Percentiles rank a stretch among this genome's conserved stretches.
Conservation (phyloP, 2,329 filamentous ascomycete genomes). For the Orbilia javanica region DNA sequence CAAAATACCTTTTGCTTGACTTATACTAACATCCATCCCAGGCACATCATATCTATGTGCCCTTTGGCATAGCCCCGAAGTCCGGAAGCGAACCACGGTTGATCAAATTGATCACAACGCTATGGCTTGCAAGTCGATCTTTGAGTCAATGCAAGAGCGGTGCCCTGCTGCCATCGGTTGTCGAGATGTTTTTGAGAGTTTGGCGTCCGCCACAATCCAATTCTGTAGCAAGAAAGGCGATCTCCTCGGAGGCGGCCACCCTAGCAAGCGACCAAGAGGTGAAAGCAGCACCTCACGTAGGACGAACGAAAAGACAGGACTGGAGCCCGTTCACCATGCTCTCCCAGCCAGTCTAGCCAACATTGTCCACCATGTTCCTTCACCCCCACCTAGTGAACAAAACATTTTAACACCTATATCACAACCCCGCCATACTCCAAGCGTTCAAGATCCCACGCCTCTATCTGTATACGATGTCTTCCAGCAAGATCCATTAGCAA, state of each 20-base stretch:
- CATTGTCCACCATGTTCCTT: slow-evolving; percentile 58
- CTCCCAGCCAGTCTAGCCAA: slow-evolving; percentile 60
- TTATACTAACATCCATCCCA: background rate
- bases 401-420: slow-evolving; percentile 39
- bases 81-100: slow-evolving; percentile 60
- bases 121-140: slow-evolving; percentile 60
- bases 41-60: slow-evolving; percentile 62
- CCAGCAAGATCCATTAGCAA: slow-evolving; percentile 33
- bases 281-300: slow-evolving; percentile 52
- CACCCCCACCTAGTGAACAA: slow-evolving; percentile 52
- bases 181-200: slow-evolving; percentile 61
- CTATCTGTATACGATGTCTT: slow-evolving; percentile 43
- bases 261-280: slow-evolving; percentile 59
- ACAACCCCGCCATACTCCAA: slow-evolving; percentile 47
- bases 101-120: slow-evolving; percentile 61
- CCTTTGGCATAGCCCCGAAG: slow-evolving; percentile 61
- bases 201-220: slow-evolving; percentile 60
- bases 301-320: slow-evolving; percentile 45
- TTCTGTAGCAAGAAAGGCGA: slow-evolving; percentile 59
- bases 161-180: slow-evolving; percentile 61
- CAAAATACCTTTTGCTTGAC: background rate
- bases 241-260: slow-evolving; percentile 48
- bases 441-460: slow-evolving; percentile 30
- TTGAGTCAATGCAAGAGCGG: slow-evolving; percentile 61
- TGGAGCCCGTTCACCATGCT: slow-evolving; percentile 56